Conservation (phyloP, 2,329 filamentous ascomycete species). For the Fusarium sp. region DNA sequence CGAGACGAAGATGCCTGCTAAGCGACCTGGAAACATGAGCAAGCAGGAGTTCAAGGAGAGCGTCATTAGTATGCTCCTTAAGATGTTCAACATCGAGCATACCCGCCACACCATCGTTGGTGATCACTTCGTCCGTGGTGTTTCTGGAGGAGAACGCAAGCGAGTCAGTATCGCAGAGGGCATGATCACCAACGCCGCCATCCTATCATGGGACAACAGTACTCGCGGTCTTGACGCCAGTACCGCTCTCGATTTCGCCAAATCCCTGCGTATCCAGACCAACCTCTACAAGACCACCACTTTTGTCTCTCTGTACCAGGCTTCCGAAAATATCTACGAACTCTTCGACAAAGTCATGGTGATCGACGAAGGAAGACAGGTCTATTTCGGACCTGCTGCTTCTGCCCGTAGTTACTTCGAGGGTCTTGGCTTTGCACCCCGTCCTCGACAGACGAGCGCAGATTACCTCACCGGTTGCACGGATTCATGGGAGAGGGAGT, state of each 20-base stretch:
- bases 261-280: conserved; percentile 82
- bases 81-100: conserved; percentile 96
- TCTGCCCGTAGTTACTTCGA: conserved; percentile 83
- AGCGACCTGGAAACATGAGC: conserved; percentile 79
- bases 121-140: conserved; percentile 81
- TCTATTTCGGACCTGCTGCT: conserved; percentile 78
- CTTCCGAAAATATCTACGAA: conserved; percentile 83
- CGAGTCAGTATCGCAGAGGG: conserved; percentile 83
- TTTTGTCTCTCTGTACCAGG: conserved; percentile 89
- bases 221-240: conserved; percentile 77
- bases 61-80: conserved; percentile 80
- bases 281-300: conserved; percentile 87
- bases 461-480: conserved; percentile 88
- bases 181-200: conserved; percentile 79
- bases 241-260: conserved; percentile 75
- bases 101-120: conserved; percentile 88
- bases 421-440: conserved; percentile 78
- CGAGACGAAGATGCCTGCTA: conserved; percentile 86
- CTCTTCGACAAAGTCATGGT: conserved; percentile 88
- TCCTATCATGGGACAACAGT: conserved; percentile 82
- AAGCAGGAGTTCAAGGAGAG: conserved; percentile 81
- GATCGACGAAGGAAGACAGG: conserved; percentile 80
- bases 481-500: conserved; percentile 85
- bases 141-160: conserved; percentile 80
- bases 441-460: conserved; percentile 82